Evolutionary conservation across 2,329 filamentous ascomycete species (phyloP).

Genomic region (Nemania abortiva): DNA sequence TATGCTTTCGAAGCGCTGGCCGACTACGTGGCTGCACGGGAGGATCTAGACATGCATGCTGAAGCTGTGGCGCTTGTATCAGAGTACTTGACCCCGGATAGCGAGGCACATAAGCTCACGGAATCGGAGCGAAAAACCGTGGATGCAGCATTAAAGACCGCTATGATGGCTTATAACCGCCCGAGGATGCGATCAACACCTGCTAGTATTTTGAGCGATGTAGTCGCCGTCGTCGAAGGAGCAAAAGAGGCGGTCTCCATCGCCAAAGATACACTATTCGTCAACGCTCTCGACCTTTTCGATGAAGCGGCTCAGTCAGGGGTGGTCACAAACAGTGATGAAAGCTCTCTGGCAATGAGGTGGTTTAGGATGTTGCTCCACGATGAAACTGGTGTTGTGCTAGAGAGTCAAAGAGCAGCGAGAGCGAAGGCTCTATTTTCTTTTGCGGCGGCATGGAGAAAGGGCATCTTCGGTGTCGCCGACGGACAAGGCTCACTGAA

Average conservation of each 20-base stretch:
- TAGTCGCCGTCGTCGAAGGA: slow-evolving; percentile 55
- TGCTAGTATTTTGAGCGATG: slow-evolving; percentile 53
- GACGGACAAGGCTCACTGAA: slow-evolving; percentile 36
- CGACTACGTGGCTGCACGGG: slow-evolving; percentile 74
- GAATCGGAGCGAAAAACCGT: slow-evolving; percentile 59
- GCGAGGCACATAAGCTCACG: slow-evolving; percentile 57
- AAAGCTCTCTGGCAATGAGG: slow-evolving; percentile 45
- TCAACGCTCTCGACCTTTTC: slow-evolving; percentile 61
- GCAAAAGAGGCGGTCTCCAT: slow-evolving; percentile 55
- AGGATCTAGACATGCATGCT: slow-evolving; percentile 76
- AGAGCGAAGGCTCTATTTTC: slow-evolving; percentile 61
- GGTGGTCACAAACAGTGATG: slow-evolving; percentile 28
- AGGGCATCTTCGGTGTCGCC: slow-evolving; percentile 57
- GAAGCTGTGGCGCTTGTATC: slow-evolving; percentile 74
- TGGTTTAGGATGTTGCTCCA: slow-evolving; percentile 64
- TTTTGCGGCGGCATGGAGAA: slow-evolving; percentile 57
- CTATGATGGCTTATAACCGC: slow-evolving; percentile 63
- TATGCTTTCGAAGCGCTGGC: slow-evolving; percentile 80
- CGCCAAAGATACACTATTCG: slow-evolving; percentile 66
- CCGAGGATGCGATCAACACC: slow-evolving; percentile 55
- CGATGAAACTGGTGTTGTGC: slow-evolving; percentile 60
- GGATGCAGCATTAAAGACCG: slow-evolving; percentile 63
- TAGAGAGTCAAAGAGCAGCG: slow-evolving; percentile 64
- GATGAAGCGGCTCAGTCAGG: slow-evolving; percentile 53
- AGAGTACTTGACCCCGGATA: slow-evolving; percentile 69